phyloP scores from a whole-genome alignment of 192 early-diverging fungal genomes.

The Backusella westeae region DNA sequence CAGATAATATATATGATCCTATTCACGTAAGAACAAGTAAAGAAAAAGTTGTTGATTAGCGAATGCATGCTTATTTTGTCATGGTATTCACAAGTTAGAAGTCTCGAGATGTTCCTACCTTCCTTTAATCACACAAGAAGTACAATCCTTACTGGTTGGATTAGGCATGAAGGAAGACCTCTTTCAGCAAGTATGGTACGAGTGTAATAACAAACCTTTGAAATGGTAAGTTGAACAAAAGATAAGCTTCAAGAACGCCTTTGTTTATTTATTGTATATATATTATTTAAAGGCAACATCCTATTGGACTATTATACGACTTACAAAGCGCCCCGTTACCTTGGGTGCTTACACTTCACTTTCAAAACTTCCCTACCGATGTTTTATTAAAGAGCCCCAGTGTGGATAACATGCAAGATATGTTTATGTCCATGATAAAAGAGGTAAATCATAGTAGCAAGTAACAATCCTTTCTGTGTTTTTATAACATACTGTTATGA shows the following conservation, averaged over 20 bases:
- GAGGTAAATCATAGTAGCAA: constrained; percentile 46
- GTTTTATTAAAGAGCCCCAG: constrained; percentile 61
- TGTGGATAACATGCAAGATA: constrained; percentile 61
- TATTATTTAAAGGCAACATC: constrained; percentile 67
- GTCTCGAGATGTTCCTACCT: constrained; percentile 60
- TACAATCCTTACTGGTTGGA: constrained; percentile 48
- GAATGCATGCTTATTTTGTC: background rate
- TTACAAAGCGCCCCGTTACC: constrained; percentile 52
- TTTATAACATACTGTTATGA: background rate
- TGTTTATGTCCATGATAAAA: constrained; percentile 88
- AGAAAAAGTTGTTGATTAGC: background rate
- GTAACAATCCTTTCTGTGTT: too few species aligned
- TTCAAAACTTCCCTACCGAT: constrained; percentile 66
- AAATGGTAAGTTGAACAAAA: constrained; percentile 58
- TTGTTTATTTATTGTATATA: background rate
- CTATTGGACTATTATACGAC: constrained; percentile 83
- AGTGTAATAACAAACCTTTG: constrained; percentile 64
- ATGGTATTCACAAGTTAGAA: constrained; percentile 37
- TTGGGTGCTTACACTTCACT: constrained; percentile 79
- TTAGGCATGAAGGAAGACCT: constrained; percentile 40
- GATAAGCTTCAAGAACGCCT: too few species aligned
- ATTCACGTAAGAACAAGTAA: constrained; percentile 32
- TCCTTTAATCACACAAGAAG: constrained; percentile 50
- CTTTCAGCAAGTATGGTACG: constrained; percentile 70
- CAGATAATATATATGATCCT: constrained; percentile 19